phyloP scores from a whole-genome alignment of 257 asterid species.

The Rehmannia glutinosa region DNA sequence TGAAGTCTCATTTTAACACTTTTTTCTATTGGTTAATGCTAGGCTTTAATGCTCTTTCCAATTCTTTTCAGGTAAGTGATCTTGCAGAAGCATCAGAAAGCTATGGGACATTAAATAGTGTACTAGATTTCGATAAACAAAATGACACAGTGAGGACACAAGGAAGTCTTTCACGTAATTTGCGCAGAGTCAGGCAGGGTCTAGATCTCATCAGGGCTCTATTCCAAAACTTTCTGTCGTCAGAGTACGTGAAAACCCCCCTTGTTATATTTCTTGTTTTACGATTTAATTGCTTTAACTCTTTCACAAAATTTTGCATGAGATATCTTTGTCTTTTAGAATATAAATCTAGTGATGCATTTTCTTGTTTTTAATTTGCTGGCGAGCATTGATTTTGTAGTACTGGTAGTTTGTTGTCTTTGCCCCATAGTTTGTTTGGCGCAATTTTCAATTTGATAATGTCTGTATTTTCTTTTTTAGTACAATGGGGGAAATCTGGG shows the following conservation, averaged over 20 bases:
- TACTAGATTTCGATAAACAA: slow-evolving; percentile 59
- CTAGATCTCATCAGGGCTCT: slow-evolving; percentile 87
- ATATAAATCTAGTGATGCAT: neutral
- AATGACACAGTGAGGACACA: slow-evolving; percentile 63
- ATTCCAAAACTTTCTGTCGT: slow-evolving; percentile 74
- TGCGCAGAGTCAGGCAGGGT: slow-evolving; percentile 97
- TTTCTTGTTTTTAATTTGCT: no score
- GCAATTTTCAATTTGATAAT: no score
- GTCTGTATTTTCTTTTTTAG: no score
- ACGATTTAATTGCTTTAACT: neutral
- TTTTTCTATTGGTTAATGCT: neutral
- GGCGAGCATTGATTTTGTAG: no score
- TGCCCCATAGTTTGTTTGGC: no score
- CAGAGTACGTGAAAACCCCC: slow-evolving; percentile 46
- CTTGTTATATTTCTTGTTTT: neutral
- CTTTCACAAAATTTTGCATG: no score
- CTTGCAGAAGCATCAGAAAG: slow-evolving; percentile 64
- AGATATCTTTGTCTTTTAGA: neutral
- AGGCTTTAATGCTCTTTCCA: neutral
- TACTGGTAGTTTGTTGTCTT: no score
- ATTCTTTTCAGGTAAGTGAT: slow-evolving; percentile 59
- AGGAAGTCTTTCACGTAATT: slow-evolving; percentile 85
- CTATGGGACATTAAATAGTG: slow-evolving; percentile 42
- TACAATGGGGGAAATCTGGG: no score
- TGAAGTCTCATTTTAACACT: no score